Conservation (phyloP, 306 rosid species). For the Hippophae rhamnoides region DNA sequence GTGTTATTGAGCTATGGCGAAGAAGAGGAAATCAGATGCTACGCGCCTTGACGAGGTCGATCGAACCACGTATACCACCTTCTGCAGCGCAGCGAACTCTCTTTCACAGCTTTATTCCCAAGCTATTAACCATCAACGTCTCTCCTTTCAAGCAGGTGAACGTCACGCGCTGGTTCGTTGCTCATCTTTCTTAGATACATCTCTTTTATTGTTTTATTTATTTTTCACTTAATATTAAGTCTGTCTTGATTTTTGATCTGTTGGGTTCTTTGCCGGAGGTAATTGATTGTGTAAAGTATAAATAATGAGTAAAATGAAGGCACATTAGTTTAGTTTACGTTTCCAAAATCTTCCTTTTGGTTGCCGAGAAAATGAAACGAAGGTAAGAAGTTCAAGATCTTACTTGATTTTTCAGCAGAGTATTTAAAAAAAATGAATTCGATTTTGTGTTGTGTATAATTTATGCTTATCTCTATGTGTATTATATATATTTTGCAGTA, state of each 20-base stretch:
- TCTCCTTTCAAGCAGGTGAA: slow-evolving; percentile 95
- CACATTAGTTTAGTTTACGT: neutral
- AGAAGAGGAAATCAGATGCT: slow-evolving; percentile 57
- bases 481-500: too few relatives aligned
- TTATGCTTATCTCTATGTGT: too few relatives aligned
- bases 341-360: neutral
- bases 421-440: too few relatives aligned
- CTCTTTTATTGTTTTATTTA: neutral
- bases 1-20: slow-evolving; percentile 25
- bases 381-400: neutral
- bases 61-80: slow-evolving; percentile 84
- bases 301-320: neutral
- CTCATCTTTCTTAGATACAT: neutral
- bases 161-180: slow-evolving; percentile 70
- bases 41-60: slow-evolving; percentile 92
- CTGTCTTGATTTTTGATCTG: neutral
- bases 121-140: slow-evolving; percentile 77
- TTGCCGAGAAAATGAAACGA: neutral
- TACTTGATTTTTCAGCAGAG: too few relatives aligned
- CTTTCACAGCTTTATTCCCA: slow-evolving; percentile 89
- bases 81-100: slow-evolving; percentile 93
- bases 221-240: slow-evolving; percentile 1
- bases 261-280: neutral
- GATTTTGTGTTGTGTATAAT: too few relatives aligned
- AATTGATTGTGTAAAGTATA: neutral